Base-by-base conservation (phyloP, 2,329 filamentous ascomycete species). In the Fusarium sp. region DNA sequence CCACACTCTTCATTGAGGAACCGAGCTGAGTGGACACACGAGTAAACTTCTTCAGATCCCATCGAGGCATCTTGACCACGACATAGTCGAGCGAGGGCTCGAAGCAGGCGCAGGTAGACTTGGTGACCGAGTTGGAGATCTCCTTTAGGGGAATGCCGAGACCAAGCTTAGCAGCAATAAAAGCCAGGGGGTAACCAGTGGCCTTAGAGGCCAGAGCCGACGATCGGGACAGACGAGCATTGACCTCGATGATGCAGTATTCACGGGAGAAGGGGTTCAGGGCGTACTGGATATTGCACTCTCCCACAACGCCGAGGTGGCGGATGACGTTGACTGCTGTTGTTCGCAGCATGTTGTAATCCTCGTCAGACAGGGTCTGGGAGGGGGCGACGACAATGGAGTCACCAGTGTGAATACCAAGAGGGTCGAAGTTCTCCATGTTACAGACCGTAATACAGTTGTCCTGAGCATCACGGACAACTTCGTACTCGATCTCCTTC, bases 361-460 rank as follows among this genome's bases (percentile, higher is more conserved):
- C 96, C 79, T 98, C 94, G 66, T 99, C 95, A 3, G 94, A 97
- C 18, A 99, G 86, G 0, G 96, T 99, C 82, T 98, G 96, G 4
- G 95, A 98, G 41, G 96, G 96, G 9, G 96, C 96, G 48, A 99
- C 96, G 55, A 99, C 96, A 72, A 99, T 98, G 12, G 95, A 98
- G 79, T 99, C 96, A 80, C 96, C 96, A 3, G 96, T 99, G 78
- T 98, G 96, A 69, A 98, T 98, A 76, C 96, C 96, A 2, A 99
- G 90, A 59, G 96, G 96, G 80, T 99, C 96, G 77, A 99, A 99
- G 84, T 99, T 99, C 85, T 99, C 96, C 96, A 99, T 98, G 86
- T 99, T 99, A 82, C 96, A 99, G 67, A 99, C 96, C 7, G 96
- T 99, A 79, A 99, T 98, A 80, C 96, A 99, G 87, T 98, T 98